Percentiles rank a stretch among this genome's conserved stretches.
Conservation (phyloP, 2,329 filamentous ascomycete genomes). For the Alternaria tenuissima region DNA sequence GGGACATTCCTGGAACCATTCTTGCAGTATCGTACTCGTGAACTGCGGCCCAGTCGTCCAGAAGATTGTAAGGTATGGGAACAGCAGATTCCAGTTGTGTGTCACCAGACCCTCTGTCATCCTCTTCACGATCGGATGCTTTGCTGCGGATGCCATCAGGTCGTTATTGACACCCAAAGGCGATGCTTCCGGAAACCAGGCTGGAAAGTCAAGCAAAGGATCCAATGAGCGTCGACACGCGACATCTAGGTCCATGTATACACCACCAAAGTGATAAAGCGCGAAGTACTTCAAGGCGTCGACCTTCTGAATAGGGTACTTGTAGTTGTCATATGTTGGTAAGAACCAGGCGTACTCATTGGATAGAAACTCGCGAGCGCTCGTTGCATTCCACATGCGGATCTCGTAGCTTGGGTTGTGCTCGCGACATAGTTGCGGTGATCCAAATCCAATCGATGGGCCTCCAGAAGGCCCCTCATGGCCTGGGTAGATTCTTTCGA, state of each 20-base stretch:
- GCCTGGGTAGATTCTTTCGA: slow-evolving; percentile 21
- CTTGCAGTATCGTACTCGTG: slow-evolving; percentile 32
- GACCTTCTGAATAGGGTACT: slow-evolving; percentile 36
- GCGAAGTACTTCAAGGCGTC: slow-evolving; percentile 38
- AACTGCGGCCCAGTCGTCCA: slow-evolving; percentile 44
- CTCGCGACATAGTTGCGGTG: slow-evolving; percentile 26
- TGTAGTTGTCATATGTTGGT: slow-evolving; percentile 32
- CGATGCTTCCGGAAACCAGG: slow-evolving; percentile 32
- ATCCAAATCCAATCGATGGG: slow-evolving; percentile 17
- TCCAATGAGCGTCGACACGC: slow-evolving; percentile 29
- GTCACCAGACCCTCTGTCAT: slow-evolving; percentile 23
- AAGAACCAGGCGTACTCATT: slow-evolving; percentile 31
- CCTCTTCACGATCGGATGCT: slow-evolving; percentile 30
- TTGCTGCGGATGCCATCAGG: slow-evolving; percentile 28
- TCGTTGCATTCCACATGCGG: slow-evolving; percentile 29
- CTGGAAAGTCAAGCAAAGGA: slow-evolving; percentile 25
- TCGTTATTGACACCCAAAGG: slow-evolving; percentile 35
- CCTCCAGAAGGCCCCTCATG: slow-evolving; percentile 15
- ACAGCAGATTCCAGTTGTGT: slow-evolving; percentile 29
- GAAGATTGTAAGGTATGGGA: slow-evolving; percentile 42
- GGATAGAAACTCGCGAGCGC: slow-evolving; percentile 23
- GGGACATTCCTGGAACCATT: slow-evolving; percentile 22
- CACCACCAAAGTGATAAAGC: slow-evolving; percentile 34
- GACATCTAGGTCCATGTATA: slow-evolving; percentile 41
- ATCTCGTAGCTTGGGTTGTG: slow-evolving; percentile 29